These are phyloP conservation scores for Pichia sp. DNA, from an alignment of 1,139 yeast genomes.

Conservation along the genomic window DNA sequence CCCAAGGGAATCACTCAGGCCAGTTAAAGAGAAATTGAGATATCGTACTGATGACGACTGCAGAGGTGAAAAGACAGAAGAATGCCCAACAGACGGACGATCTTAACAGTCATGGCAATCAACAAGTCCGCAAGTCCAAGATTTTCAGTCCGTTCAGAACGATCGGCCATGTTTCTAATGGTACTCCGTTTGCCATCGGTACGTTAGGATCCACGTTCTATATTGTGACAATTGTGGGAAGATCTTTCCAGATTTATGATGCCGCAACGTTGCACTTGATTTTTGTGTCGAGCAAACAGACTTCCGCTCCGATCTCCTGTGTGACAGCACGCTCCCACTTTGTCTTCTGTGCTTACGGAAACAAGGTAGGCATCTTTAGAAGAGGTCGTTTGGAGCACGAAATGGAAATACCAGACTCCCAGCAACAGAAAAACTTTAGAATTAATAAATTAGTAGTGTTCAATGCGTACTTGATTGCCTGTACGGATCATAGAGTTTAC, in stretches of 20 bases:
- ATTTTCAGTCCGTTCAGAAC: slow-evolving; percentile 52
- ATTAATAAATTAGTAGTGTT: slow-evolving; percentile 56
- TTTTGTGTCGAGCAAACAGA: slow-evolving; percentile 80
- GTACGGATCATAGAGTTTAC: slow-evolving; percentile 51
- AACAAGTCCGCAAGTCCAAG: slow-evolving; percentile 34
- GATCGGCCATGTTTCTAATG: slow-evolving; percentile 68
- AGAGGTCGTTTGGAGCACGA: slow-evolving; percentile 74
- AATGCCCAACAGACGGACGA: neutral
- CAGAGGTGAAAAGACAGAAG: slow-evolving; percentile 23
- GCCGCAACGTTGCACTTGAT: slow-evolving; percentile 81
- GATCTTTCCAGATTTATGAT: slow-evolving; percentile 88
- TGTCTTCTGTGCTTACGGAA: slow-evolving; percentile 74
- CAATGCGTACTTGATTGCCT: slow-evolving; percentile 74
- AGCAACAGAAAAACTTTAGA: slow-evolving; percentile 31
- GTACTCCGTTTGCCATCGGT: slow-evolving; percentile 81
- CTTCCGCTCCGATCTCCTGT: slow-evolving; percentile 63
- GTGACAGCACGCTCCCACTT: slow-evolving; percentile 79
- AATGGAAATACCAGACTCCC: slow-evolving; percentile 34
- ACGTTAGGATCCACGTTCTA: slow-evolving; percentile 84
- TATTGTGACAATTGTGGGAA: slow-evolving; percentile 85
- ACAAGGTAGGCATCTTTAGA: slow-evolving; percentile 68
- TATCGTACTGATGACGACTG: slow-evolving; percentile 6
- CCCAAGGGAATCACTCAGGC: neutral
- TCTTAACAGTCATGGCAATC: neutral
- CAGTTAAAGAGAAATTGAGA: neutral